Evolutionary conservation across 768 basidiomycete species (phyloP), one percentile per base, ranked within the genome.

Genomic region (Hemileccinum rubropunctum): DNA sequence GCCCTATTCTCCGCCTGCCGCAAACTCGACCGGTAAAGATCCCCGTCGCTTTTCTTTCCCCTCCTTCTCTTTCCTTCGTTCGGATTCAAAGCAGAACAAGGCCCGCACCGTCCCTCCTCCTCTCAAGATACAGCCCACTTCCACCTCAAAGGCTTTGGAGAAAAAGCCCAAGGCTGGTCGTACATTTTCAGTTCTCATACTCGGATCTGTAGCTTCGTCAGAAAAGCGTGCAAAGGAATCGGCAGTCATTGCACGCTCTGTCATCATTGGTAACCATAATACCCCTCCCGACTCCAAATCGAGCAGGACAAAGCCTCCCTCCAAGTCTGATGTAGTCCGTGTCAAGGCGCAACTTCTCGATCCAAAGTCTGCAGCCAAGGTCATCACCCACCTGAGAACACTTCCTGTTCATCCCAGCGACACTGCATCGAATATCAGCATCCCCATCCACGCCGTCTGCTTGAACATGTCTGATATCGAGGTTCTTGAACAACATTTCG

Each of bases 381-480:
- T 92, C 51, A 88, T 91, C 53, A 73, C 77, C n/a, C 82, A 90
- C 42, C 75, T 92, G 13, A 82, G 79, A 35, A 58, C 70, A 8
- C 73, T 91, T 35, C 80, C 90, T n/a, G 17, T 54, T 27, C 59
- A 54, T 27, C 34, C 48, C 41, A 10, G 26, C 10, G 58, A 56
- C 30, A 13, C 58, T 17, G 43, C 52, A 10, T 35, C 53, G 2
- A 45, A 56, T 21, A 28, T 42, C 42, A 65, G 65, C 45, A 60
- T 71, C 4, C 87, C 87, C 18, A 88, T 91, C 26, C 89, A 84
- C 58, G 90, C 88, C 0, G 88, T 91, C 18, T 91, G 86, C 58
- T 75, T 92, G 34, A 76, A 73, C 27, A 73, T 75, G 55, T 62
- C 80, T 2, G 90, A 92, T 48, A 75, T 65, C 8, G 86, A 90